These are phyloP conservation scores for Austroboletus novae-zelandiae DNA, from an alignment of 1,284 basidiomycete species.

Conservation along the genomic window DNA sequence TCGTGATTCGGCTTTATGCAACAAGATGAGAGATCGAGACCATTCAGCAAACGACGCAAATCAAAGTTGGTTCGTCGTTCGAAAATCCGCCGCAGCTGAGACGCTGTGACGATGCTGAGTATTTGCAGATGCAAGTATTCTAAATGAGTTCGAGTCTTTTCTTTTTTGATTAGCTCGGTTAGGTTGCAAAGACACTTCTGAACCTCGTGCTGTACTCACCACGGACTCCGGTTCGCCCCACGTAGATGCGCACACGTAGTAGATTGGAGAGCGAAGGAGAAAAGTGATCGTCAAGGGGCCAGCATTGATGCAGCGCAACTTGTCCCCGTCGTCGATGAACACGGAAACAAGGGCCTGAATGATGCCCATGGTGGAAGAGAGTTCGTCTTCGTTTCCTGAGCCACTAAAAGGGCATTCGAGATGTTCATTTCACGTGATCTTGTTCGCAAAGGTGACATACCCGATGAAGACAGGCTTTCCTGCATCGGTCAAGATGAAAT, in stretches of 20 bases:
- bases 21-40: conserved; percentile 35
- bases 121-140: conserved; percentile 95
- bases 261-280: conserved; percentile 81
- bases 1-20: neutral
- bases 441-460: conserved; percentile 36
- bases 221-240: conserved; percentile 95
- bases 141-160: conserved; percentile 88
- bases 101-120: conserved; percentile 82
- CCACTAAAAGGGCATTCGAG: conserved; percentile 37
- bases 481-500: conserved; percentile 91
- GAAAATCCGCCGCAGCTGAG: conserved; percentile 85
- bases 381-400: conserved; percentile 50
- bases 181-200: conserved; percentile 15
- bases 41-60: conserved; percentile 79
- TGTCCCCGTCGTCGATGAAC: conserved; percentile 83
- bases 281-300: conserved; percentile 82
- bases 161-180: conserved; percentile 41
- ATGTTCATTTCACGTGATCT: neutral
- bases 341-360: conserved; percentile 95
- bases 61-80: conserved; percentile 91
- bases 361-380: conserved; percentile 84
- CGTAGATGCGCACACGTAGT: conserved; percentile 86
- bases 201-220: conserved; percentile 52
- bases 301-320: conserved; percentile 75
- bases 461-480: conserved; percentile 92